Percentiles rank a stretch among this genome's conserved stretches.
These are phyloP conservation scores for Carex myosuroides DNA, from an alignment of 176 grass and related monocot genomes.

Conservation along the genomic window DNA sequence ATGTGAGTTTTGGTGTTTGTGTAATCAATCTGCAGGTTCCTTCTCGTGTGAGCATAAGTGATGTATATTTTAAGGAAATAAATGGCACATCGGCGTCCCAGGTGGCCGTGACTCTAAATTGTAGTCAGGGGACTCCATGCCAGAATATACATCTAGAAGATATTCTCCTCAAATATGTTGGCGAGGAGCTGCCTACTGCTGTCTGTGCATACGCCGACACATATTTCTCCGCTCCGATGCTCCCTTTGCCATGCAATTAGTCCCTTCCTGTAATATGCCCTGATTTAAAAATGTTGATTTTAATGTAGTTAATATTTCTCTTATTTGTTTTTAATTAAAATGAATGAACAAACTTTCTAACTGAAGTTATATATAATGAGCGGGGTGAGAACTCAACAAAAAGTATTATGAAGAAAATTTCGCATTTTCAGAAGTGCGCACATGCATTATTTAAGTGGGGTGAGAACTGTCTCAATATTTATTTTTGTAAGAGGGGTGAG, in stretches of 20 bases:
- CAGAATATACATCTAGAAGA: conserved; percentile 49
- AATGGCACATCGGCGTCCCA: conserved; percentile 34
- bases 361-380: too few relatives aligned
- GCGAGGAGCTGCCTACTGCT: not conserved
- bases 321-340: too few relatives aligned
- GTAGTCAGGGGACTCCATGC: conserved; percentile 48
- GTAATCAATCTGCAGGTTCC: conserved; percentile 16
- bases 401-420: too few relatives aligned
- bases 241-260: conserved; percentile 7
- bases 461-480: too few relatives aligned
- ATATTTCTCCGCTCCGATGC: conserved; percentile 31
- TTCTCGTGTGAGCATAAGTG: conserved; percentile 40
- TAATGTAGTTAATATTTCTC: too few relatives aligned
- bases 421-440: too few relatives aligned
- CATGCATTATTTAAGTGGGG: too few relatives aligned
- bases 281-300: too few relatives aligned
- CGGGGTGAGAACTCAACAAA: too few relatives aligned
- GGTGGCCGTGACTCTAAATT: conserved; percentile 46
- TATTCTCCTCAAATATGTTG: conserved; percentile 33
- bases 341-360: too few relatives aligned
- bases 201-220: conserved; percentile 44
- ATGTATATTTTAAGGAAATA: conserved; percentile 46
- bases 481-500: too few relatives aligned
- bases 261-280: too few relatives aligned
- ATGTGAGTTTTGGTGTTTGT: not conserved